phyloP scores from a whole-genome alignment of 495 filamentous ascomycete species.

The Neurospora africana region DNA sequence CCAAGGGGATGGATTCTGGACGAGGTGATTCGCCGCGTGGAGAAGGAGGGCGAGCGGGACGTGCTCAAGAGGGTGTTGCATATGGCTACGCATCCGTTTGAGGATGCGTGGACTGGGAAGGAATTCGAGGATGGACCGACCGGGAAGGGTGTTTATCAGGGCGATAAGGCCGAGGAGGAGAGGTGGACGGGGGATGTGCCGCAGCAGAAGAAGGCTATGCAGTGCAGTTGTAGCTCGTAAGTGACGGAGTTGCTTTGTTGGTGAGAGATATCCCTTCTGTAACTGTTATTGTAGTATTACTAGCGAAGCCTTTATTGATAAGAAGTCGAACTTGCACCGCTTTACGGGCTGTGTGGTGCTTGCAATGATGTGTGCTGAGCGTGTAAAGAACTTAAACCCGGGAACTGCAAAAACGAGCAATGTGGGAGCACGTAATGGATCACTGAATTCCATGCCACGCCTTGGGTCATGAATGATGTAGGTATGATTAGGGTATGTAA shows the following conservation, averaged over 20 bases:
- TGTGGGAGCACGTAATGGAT: background rate
- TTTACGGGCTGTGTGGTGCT: background rate
- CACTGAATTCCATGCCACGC: background rate
- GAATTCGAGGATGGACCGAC: slow-evolving; percentile 17
- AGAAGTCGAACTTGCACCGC: background rate
- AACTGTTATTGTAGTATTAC: background rate
- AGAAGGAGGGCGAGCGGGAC: slow-evolving; percentile 70
- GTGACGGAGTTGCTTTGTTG: background rate
- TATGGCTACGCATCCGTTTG: slow-evolving; percentile 72
- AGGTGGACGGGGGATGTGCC: slow-evolving; percentile 87
- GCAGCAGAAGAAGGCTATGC: slow-evolving; percentile 60
- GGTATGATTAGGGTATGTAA: background rate
- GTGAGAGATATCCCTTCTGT: background rate
- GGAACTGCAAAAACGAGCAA: background rate
- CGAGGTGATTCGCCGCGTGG: slow-evolving; percentile 79
- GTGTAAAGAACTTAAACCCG: background rate
- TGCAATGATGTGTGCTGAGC: background rate
- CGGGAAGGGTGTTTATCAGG: slow-evolving; percentile 21
- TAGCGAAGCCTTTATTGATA: background rate
- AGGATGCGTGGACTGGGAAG: slow-evolving; percentile 58
- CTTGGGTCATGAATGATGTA: background rate
- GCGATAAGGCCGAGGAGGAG: slow-evolving; percentile 61
- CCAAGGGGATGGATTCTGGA: slow-evolving; percentile 87
- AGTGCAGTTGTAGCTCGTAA: slow-evolving; percentile 73
- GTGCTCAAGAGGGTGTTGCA: slow-evolving; percentile 66